phyloP scores from a whole-genome alignment of 805 yeast genomes.

The Saturnispora galanensis region DNA sequence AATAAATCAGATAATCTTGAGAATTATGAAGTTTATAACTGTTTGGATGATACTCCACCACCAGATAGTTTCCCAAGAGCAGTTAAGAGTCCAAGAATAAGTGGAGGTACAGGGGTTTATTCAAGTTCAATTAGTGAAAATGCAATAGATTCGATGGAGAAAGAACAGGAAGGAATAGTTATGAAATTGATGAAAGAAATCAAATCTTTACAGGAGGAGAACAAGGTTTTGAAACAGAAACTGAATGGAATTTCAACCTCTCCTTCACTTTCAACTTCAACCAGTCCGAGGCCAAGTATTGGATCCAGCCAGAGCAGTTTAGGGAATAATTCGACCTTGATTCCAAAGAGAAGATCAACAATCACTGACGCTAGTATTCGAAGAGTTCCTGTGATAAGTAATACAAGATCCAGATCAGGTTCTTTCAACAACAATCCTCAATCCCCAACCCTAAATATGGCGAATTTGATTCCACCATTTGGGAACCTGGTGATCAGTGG shows the following conservation, averaged over 20 bases:
- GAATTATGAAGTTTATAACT: too few species aligned
- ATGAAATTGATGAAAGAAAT: conserved; percentile 58
- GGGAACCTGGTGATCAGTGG: neutral
- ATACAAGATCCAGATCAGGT: conserved; percentile 8
- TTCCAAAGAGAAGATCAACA: conserved; percentile 20
- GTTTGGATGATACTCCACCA: too few species aligned
- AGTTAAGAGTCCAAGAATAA: too few species aligned
- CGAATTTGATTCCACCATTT: conserved; percentile 4
- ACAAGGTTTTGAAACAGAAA: conserved; percentile 30
- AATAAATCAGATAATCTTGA: too few species aligned
- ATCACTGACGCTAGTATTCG: conserved; percentile 18
- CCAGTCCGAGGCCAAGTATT: conserved; percentile 7
- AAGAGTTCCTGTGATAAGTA: conserved; percentile 14
- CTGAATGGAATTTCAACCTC: conserved; percentile 16
- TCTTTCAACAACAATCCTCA: conserved; percentile 1
- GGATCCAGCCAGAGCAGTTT: conserved; percentile 2
- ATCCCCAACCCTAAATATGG: conserved; percentile 3
- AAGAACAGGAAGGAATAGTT: conserved; percentile 70
- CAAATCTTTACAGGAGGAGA: conserved; percentile 42
- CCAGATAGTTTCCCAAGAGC: too few species aligned
- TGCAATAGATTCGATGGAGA: conserved; percentile 52
- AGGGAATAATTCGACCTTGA: neutral
- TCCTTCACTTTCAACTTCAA: conserved; percentile 13
- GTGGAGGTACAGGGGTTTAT: too few species aligned
- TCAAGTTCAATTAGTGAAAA: conserved; percentile 27